Evolutionary conservation across 164 flowering plant genomes (phyloP), one percentile per base, ranked within the genome.

Genomic region (Vitis riparia): DNA sequence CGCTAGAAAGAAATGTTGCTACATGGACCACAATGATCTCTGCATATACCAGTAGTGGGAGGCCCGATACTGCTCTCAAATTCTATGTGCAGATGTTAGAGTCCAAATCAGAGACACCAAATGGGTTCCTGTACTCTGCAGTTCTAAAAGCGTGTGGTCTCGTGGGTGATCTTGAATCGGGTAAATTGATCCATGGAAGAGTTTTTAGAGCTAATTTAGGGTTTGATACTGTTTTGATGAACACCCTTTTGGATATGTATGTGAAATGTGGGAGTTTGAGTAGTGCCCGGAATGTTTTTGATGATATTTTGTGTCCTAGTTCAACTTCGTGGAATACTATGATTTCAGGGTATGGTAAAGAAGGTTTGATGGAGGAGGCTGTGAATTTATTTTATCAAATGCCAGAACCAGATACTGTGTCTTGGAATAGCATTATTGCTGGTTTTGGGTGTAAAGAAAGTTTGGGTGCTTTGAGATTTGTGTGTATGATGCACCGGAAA

Each of bases 211-310:
- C 67, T 13, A 32, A 59, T 3, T 63, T 79, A 30, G 73, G 58
- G 59, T 37, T 13, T 48, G 79, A 76, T 50, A 62, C 63, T 53
- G 69, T 76, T 63, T 73, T 79, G 72, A 71, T 74, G 80, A 79
- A 79, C 63, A 15, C 80, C 62, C 75, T 79, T 70, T 63, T 76
- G 68, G 79, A 79, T 55, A 79, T 79, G 82, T 76, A 76, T 57
- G 72, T 71, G 12, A 79, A 73, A 55, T 73, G 79, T 65, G 80
- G 80, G 51, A 70, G 75, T 47, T 67, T 79, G 66, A 60, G 64
- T 27, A 73, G 71, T 65, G 82, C 82, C 3, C 29, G 37, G 65
- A 63, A 61, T 16, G 75, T 71, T 53, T 79, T 79, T 56, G 70
- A 68, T 50, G 52, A 65, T 30, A 71, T 76, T 32, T 16, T 13